Evolutionary conservation across 139 green algal genomes (phyloP).

Genomic region (Pleodorina starrii): DNA sequence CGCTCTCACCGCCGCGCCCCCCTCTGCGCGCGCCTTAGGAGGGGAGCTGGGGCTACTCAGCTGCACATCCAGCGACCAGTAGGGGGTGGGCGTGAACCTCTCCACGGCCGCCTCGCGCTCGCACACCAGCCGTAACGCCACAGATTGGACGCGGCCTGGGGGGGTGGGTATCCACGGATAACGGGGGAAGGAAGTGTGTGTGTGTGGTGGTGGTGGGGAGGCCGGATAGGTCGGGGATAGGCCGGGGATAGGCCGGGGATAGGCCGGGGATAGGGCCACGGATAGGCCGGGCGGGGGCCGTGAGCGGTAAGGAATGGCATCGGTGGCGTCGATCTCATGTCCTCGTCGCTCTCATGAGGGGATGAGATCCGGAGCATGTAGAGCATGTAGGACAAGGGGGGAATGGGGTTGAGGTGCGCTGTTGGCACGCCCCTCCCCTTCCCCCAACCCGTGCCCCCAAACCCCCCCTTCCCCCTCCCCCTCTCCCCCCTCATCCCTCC

Average conservation of each 20-base stretch:
- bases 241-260: neutral
- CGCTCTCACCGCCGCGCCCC: neutral
- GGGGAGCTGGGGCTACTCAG: no score
- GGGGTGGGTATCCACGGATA: neutral
- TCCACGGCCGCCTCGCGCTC: constrained; percentile 86
- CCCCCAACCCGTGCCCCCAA: no score
- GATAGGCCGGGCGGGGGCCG: neutral
- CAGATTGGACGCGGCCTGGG: constrained; percentile 83
- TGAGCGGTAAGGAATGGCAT: neutral
- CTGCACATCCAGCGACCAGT: constrained; percentile 74
- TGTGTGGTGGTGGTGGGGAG: neutral
- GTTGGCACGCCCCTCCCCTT: no score
- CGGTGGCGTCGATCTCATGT: neutral
- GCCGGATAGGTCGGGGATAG: neutral
- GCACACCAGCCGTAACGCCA: constrained; percentile 89
- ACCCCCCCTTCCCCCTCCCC: no score
- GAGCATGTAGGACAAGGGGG: no score
- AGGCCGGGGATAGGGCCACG: neutral
- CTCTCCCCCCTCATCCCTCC: neutral
- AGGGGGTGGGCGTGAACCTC: constrained; percentile 73
- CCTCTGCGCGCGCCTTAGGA: no score
- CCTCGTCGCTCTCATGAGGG: no score
- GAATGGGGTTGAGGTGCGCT: no score
- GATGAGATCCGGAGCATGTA: no score
- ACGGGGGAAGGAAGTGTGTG: neutral